phyloP scores from a whole-genome alignment of 2,329 filamentous ascomycete genomes.

The Cladosporium sphaerospermum region DNA sequence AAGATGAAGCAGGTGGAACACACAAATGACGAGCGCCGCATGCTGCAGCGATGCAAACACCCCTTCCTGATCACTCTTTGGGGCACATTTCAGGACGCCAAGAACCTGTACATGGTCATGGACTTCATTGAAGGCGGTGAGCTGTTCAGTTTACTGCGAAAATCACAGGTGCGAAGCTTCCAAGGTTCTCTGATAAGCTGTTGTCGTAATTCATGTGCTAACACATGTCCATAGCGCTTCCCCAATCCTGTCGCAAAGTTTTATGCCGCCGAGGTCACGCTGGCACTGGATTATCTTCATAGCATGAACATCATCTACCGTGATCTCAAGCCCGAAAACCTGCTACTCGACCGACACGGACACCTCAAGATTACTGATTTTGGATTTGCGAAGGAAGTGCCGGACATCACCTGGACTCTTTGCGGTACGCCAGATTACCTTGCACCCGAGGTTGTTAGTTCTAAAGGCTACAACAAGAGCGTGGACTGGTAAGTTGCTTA shows the following conservation, averaged over 20 bases:
- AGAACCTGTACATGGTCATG: slow-evolving; percentile 99
- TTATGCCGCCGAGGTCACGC: slow-evolving; percentile 93
- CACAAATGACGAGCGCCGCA: slow-evolving; percentile 93
- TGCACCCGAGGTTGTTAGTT: slow-evolving; percentile 95
- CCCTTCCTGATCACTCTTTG: slow-evolving; percentile 96
- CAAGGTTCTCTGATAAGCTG: slow-evolving; percentile 11
- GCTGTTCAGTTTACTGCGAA: slow-evolving; percentile 88
- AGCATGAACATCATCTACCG: slow-evolving; percentile 95
- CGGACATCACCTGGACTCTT: slow-evolving; percentile 98
- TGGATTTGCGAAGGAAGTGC: slow-evolving; percentile 95
- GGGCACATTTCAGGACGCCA: slow-evolving; percentile 95
- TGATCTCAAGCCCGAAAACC: slow-evolving; percentile 90
- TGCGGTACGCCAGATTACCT: slow-evolving; percentile 97
- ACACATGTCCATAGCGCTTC: slow-evolving; percentile 64
- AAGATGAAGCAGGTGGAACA: slow-evolving; percentile 99
- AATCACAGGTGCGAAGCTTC: slow-evolving; percentile 69
- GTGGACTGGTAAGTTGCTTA: slow-evolving; percentile 77
- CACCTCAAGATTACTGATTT: slow-evolving; percentile 87
- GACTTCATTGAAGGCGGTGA: slow-evolving; percentile 99
- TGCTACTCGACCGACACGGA: slow-evolving; percentile 68
- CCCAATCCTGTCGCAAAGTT: slow-evolving; percentile 98
- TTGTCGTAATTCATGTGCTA: neutral
- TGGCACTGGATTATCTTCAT: slow-evolving; percentile 93
- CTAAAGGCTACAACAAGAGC: slow-evolving; percentile 99
- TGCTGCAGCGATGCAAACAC: slow-evolving; percentile 95